phyloP scores from a whole-genome alignment of 2,329 filamentous ascomycete genomes.

The Hypoxylon sp. region DNA sequence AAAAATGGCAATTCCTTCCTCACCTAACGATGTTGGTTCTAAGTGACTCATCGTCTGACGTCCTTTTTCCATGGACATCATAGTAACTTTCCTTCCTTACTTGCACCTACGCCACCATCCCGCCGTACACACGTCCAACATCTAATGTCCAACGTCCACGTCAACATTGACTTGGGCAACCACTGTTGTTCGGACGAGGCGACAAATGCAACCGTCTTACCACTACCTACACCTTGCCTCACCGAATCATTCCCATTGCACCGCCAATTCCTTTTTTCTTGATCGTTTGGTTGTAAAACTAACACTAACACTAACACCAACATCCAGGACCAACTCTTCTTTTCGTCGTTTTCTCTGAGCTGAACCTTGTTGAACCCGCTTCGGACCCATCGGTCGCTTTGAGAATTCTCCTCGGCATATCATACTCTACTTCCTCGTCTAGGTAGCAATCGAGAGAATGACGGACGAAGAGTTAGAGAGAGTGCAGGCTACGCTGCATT shows the following conservation, averaged over 20 bases:
- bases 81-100: constrained; percentile 15
- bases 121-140: no score
- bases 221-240: background rate
- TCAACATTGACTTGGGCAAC: background rate
- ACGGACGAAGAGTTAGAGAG: constrained; percentile 31
- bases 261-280: no score
- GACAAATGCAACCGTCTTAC: constrained; percentile 15
- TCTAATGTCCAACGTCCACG: no score
- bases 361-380: constrained; percentile 7
- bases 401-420: constrained; percentile 4
- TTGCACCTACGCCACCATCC: no score
- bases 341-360: constrained; percentile 13
- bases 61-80: background rate
- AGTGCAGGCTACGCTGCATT: constrained; percentile 60
- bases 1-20: constrained; percentile 23
- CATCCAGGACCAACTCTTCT: constrained; percentile 19
- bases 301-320: no score
- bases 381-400: background rate
- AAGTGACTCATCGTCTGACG: constrained; percentile 17
- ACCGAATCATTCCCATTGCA: no score
- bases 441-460: constrained; percentile 29
- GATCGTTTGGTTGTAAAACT: no score
- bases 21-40: constrained; percentile 11
- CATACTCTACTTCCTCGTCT: constrained; percentile 9
- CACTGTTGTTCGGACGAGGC: constrained; percentile 6